Conservation (phyloP, 129 eudicot genomes). For the sunflower (Helianthus annuus) region DNA sequence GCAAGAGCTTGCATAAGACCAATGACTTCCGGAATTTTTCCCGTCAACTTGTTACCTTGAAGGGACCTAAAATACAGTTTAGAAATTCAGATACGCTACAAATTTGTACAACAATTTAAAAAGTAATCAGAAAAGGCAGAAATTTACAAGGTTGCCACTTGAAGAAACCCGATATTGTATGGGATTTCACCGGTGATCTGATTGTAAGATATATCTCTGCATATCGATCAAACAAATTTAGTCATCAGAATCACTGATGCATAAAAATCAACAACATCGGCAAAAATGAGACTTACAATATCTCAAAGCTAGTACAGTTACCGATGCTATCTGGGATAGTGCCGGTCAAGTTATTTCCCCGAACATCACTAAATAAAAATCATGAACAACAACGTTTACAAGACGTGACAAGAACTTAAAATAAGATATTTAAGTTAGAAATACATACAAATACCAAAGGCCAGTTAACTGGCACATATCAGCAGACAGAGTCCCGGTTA, state of each 20-base stretch:
- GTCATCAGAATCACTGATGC: background rate
- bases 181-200: constrained; percentile 84
- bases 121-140: too few species aligned
- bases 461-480: constrained; percentile 95
- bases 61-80: constrained; percentile 56
- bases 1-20: constrained; percentile 96
- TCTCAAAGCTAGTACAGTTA: constrained; percentile 88
- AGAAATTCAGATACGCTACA: background rate
- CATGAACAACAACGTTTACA: background rate
- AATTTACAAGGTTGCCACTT: constrained; percentile 84
- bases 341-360: constrained; percentile 74
- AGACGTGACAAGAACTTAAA: background rate
- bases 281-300: constrained; percentile 48
- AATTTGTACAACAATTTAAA: background rate
- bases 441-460: constrained; percentile 87
- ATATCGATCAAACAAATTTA: constrained; percentile 4
- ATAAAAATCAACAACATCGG: background rate
- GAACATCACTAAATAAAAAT: constrained; percentile 52
- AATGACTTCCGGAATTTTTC: constrained; percentile 83
- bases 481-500: constrained; percentile 74
- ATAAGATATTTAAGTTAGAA: background rate
- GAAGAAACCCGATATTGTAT: constrained; percentile 83
- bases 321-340: constrained; percentile 85
- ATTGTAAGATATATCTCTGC: constrained; percentile 88
- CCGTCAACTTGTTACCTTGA: constrained; percentile 74